Evolutionary conservation across 2,329 filamentous ascomycete genomes (phyloP), one percentile per base, ranked within the genome.

Genomic region (Alternaria metachromatica): DNA sequence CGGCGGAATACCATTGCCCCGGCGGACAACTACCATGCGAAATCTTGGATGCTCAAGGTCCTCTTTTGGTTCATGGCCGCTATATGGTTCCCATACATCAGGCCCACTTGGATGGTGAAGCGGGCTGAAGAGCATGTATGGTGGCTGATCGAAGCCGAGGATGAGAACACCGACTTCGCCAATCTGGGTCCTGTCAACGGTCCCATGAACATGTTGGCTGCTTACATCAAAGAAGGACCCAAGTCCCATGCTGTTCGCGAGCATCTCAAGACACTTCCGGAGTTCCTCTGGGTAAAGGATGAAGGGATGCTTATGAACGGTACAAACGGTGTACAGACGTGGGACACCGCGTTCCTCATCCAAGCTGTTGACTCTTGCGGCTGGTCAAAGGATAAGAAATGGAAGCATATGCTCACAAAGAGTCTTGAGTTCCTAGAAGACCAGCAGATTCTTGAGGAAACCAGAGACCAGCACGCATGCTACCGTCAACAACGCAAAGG

Each of bases 261-360:
- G 44, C 95, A 97, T 74, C 84, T 92, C 9, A 92, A 97, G 72
- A 88, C 93, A 4, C 80, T 97, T 12, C 87, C 92, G 46, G 96
- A 99, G 73, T 96, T 90, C 65, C 80, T 99, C 28, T 99, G 96
- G 94, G 85, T 99, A 54, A 97, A 96, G 67, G 80, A 89, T 33
- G 94, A 97, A 77, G 96, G 96, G 6, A 93, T 99, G 92, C 86
- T 98, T 51, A 91, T 91, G 81, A 97, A 97, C 72, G 96, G 96
- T 41, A 99, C 96, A 9, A 98, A 99, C 71, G 96, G 96, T n/a
- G 94, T 98, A 2, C 96, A 99, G 80, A 92, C 90, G 68, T 99
- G 96, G 96, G 96, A 99, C 77, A 99, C 96, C 0, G 87, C 94
- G 0, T 98, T 98, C 76, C 83, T 91, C 18, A 93, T 97, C 33